Evolutionary conservation across 441 rosid genomes (phyloP).

Genomic region (Eruca vesicaria): DNA sequence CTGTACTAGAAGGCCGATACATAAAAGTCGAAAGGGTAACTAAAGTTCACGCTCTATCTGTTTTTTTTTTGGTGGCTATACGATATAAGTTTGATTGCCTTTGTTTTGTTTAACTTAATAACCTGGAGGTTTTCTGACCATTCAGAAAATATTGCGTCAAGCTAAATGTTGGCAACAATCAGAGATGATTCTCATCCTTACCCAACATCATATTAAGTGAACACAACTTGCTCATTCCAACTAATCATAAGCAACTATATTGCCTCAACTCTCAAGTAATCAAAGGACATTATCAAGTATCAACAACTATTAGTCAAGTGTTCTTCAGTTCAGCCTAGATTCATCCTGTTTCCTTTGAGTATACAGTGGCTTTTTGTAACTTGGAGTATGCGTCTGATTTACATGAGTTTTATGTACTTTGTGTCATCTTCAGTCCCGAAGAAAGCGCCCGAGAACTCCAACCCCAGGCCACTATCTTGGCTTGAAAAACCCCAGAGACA

Average conservation of each 20-base stretch:
- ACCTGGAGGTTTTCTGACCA: slow-evolving; percentile 84
- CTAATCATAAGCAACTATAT: slow-evolving; percentile 58
- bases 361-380: background rate
- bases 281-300: slow-evolving; percentile 71
- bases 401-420: slow-evolving; percentile 22
- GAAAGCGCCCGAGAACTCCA: slow-evolving; percentile 94
- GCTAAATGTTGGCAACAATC: slow-evolving; percentile 85
- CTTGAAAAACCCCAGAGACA: slow-evolving; percentile 74
- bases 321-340: slow-evolving; percentile 34
- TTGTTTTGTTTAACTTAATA: slow-evolving; percentile 51
- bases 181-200: slow-evolving; percentile 85
- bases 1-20: slow-evolving; percentile 89
- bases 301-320: slow-evolving; percentile 81
- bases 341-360: slow-evolving; percentile 27
- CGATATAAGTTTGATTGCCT: slow-evolving; percentile 31
- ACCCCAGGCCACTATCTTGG: slow-evolving; percentile 99
- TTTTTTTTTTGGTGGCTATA: slow-evolving; percentile 22
- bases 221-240: slow-evolving; percentile 92
- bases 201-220: slow-evolving; percentile 61
- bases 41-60: slow-evolving; percentile 3
- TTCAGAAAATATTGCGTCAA: slow-evolving; percentile 90
- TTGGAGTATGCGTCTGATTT: slow-evolving; percentile 7
- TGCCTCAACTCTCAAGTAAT: slow-evolving; percentile 78
- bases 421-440: slow-evolving; percentile 74
- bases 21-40: slow-evolving; percentile 97